phyloP scores from a whole-genome alignment of 768 basidiomycete species.

The Boletus reticuloceps region DNA sequence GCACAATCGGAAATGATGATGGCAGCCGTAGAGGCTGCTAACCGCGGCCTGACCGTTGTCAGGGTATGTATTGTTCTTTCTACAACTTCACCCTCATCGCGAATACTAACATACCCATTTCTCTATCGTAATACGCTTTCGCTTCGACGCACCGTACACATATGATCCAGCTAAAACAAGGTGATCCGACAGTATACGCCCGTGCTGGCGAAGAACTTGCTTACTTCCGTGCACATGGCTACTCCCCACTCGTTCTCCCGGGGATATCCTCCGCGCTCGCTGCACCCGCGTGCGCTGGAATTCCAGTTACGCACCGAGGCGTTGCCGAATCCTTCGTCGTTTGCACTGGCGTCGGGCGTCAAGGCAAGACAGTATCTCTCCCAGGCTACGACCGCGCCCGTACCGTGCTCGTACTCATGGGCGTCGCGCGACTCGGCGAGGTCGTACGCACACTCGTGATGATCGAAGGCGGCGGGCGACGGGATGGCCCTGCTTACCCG shows the following conservation, averaged over 20 bases:
- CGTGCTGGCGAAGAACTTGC: slow-evolving; percentile 93
- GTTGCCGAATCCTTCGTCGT: slow-evolving; percentile 87
- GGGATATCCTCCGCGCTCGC: slow-evolving; percentile 90
- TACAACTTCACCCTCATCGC: background rate
- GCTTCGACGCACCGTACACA: background rate
- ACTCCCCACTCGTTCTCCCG: slow-evolving; percentile 81
- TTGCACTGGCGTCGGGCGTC: slow-evolving; percentile 91
- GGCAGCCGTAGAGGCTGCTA: slow-evolving; percentile 80
- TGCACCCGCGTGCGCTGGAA: slow-evolving; percentile 84
- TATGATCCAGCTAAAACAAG: slow-evolving; percentile 82
- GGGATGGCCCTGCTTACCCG: slow-evolving; percentile 66
- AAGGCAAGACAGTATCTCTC: slow-evolving; percentile 78
- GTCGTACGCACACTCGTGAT: slow-evolving; percentile 61
- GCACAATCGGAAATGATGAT: slow-evolving; percentile 96
- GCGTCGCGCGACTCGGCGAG: slow-evolving; percentile 78
- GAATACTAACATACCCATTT: background rate
- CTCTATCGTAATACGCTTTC: background rate
- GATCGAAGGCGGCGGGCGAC: slow-evolving; percentile 35
- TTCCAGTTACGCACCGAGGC: slow-evolving; percentile 94
- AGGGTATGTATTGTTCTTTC: slow-evolving; percentile 50
- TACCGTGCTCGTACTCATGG: slow-evolving; percentile 90
- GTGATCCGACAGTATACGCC: slow-evolving; percentile 94
- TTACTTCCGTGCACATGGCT: slow-evolving; percentile 85
- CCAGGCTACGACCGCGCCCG: slow-evolving; percentile 83
- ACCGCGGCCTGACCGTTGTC: slow-evolving; percentile 79